Conservation (phyloP, 2,329 filamentous ascomycete genomes). For the Aspergillus aculeatinus region DNA sequence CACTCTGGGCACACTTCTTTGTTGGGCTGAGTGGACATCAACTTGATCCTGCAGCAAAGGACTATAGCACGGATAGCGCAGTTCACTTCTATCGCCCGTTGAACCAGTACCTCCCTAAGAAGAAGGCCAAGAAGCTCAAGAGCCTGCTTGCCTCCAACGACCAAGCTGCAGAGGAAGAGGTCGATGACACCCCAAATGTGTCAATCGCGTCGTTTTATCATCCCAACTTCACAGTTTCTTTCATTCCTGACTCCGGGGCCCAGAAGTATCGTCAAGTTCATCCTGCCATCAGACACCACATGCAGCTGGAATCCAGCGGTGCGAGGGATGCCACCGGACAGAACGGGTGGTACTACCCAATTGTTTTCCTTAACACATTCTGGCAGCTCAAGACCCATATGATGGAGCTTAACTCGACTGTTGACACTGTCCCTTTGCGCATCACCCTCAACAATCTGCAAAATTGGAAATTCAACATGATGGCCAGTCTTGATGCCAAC, state of each 20-base stretch:
- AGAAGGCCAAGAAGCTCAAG: conserved; percentile 82
- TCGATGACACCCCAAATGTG: conserved; percentile 61
- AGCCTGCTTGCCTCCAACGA: conserved; percentile 68
- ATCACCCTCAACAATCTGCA: conserved; percentile 79
- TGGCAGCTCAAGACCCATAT: conserved; percentile 94
- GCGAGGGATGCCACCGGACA: conserved; percentile 80
- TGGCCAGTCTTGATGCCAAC: conserved; percentile 81
- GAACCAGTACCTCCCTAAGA: conserved; percentile 87
- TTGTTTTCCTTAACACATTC: conserved; percentile 92
- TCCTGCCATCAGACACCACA: conserved; percentile 72
- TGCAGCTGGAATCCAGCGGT: conserved; percentile 75
- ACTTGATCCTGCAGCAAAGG: conserved; percentile 70
- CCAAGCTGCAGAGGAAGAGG: conserved; percentile 50
- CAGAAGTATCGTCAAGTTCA: conserved; percentile 66
- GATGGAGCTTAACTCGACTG: conserved; percentile 86
- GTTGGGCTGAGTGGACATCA: conserved; percentile 72
- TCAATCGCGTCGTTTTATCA: conserved; percentile 86
- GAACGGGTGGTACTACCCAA: conserved; percentile 90
- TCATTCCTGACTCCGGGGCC: conserved; percentile 77
- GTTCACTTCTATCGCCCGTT: conserved; percentile 82
- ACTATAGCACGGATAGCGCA: conserved; percentile 72
- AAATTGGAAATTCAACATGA: conserved; percentile 85
- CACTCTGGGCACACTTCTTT: conserved; percentile 93
- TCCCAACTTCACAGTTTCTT: conserved; percentile 85
- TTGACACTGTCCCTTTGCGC: conserved; percentile 75